Evolutionary conservation across 1,284 basidiomycete genomes (phyloP), one percentile per base, ranked within the genome.

Genomic region (Apiotrichum montevideense): DNA sequence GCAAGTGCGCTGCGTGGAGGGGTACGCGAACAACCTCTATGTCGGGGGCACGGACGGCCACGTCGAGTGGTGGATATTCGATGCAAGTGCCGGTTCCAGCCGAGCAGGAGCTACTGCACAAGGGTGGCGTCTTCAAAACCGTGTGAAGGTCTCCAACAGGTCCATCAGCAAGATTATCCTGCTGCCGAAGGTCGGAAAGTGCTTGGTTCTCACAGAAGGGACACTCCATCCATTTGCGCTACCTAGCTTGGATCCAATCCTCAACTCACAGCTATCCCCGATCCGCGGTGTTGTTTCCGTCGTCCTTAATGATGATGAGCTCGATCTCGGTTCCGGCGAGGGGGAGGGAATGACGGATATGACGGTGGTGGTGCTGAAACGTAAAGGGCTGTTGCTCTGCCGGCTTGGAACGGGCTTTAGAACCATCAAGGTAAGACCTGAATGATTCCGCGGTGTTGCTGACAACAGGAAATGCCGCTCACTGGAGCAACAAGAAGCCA

Each of bases 201-300:
- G 42, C 13, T 46, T 59, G 21, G 33, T 56, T 0, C 46, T 57
- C n/a, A 37, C 58, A 54, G 92, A 91, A 64, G 84, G 82, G 54
- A 86, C 88, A 58, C 75, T 95, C 3, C 83, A 88, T 67, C 86
- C 93, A 66, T 88, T 90, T 65, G 81, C 83, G 0, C 77, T 93
- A 1, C 91, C 91, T 0, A 82, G 84, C 3, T 81, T 95, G 32
- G 87, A 92, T 59, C 82, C 84, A 0, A 79, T 90, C 0, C 80
- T 84, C 8, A 77, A 76, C 0, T 75, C 74, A 9, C 69, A 75
- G 9, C 85, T 89, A 62, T 86, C 86, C 57, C 86, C 89, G 1
- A 81, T 95, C 34, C 82, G 90, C 43, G 85, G 90, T 55, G 87
- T 90, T 4, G 77, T 87, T 14, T 80, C 85, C 0, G 84, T 94